Conservation (phyloP, 371 early-diverging fungal species). For the Vairimorpha ceranae region DNA sequence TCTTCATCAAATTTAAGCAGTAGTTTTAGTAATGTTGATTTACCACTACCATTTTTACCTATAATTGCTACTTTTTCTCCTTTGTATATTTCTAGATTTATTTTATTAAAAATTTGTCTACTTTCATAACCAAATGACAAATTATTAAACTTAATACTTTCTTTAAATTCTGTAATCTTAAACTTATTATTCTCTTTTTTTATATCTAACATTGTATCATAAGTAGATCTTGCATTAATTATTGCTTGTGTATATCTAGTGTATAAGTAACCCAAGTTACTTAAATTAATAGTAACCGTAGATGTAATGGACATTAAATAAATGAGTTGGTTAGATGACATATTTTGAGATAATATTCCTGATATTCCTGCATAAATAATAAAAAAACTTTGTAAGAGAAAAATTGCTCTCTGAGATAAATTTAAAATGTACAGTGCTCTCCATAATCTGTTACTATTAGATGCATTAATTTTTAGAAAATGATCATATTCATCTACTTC, state of each 20-base stretch:
- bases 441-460: slow-evolving; percentile 27
- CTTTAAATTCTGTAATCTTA: slow-evolving; percentile 11
- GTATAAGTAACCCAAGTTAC: slow-evolving; percentile 60
- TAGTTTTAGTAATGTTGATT: slow-evolving; percentile 77
- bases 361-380: slow-evolving; percentile 38
- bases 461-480: slow-evolving; percentile 27
- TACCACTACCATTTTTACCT: slow-evolving; percentile 97
- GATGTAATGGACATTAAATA: slow-evolving; percentile 39
- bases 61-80: slow-evolving; percentile 68
- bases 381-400: slow-evolving; percentile 20
- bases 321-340: slow-evolving; percentile 31
- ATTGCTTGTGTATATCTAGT: slow-evolving; percentile 47
- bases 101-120: slow-evolving; percentile 68
- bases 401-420: slow-evolving; percentile 49
- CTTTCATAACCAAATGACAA: slow-evolving; percentile 14
- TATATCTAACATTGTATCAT: background rate
- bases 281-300: slow-evolving; percentile 21
- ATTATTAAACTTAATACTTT: slow-evolving; percentile 31
- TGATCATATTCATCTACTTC: slow-evolving; percentile 50
- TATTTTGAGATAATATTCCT: slow-evolving; percentile 18
- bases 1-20: slow-evolving; percentile 42
- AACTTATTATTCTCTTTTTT: background rate
- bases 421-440: slow-evolving; percentile 54
- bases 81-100: slow-evolving; percentile 67
- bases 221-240: slow-evolving; percentile 22